These are phyloP conservation scores for Ogataea neopini DNA, from an alignment of 805 yeast genomes.

Conservation along the genomic window DNA sequence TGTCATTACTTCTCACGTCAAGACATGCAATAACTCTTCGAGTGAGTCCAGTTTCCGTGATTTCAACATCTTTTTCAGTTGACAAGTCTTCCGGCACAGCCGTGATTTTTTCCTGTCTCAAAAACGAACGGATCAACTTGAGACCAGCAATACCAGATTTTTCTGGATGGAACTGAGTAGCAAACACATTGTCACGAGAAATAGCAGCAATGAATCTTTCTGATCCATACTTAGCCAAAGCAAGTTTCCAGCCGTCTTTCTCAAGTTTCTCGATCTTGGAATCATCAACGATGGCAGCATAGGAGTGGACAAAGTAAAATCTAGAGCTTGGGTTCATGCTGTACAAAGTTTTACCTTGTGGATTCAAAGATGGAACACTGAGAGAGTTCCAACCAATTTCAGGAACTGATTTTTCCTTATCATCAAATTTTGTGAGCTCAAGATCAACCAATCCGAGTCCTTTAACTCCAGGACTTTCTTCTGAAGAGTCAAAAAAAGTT, in stretches of 20 bases:
- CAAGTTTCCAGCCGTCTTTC: slow-evolving; percentile 62
- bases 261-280: slow-evolving; percentile 36
- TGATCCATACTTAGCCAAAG: slow-evolving; percentile 69
- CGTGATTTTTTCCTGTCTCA: slow-evolving; percentile 46
- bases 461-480: slow-evolving; percentile 58
- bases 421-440: slow-evolving; percentile 61
- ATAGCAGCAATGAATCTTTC: slow-evolving; percentile 85
- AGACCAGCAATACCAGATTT: slow-evolving; percentile 93
- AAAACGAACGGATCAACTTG: slow-evolving; percentile 68
- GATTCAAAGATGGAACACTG: slow-evolving; percentile 20
- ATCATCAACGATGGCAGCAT: slow-evolving; percentile 66
- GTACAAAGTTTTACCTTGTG: slow-evolving; percentile 42
- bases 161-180: slow-evolving; percentile 99
- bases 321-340: slow-evolving; percentile 67
- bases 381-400: slow-evolving; percentile 90
- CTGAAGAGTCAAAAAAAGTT: slow-evolving; percentile 72
- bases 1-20: slow-evolving; percentile 94
- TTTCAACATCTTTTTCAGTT: slow-evolving; percentile 20
- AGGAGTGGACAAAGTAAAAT: slow-evolving; percentile 95
- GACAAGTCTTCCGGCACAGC: slow-evolving; percentile 15
- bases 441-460: slow-evolving; percentile 65
- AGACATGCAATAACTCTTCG: slow-evolving; percentile 93
- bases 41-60: slow-evolving; percentile 60
- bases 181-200: slow-evolving; percentile 74
- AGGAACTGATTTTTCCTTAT: slow-evolving; percentile 78